Conservation (phyloP, 352 stramenopile genomes). For the Elongisporangium prolatum region DNA sequence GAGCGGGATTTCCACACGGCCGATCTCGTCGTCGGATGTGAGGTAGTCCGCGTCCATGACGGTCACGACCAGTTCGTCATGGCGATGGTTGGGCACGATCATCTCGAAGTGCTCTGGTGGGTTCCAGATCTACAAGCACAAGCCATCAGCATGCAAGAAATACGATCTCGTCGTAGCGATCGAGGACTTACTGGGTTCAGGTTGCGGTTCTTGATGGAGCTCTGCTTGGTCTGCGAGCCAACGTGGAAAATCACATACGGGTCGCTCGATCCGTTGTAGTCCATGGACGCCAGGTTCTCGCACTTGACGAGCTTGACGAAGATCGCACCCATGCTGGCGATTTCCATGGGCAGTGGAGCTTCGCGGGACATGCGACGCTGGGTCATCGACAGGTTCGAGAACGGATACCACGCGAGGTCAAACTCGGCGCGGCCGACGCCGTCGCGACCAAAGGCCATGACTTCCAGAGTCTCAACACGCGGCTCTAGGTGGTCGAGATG, state of each 20-base stretch:
- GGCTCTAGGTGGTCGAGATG: constrained; percentile 32
- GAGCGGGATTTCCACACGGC: constrained; percentile 30
- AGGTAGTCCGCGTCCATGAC: constrained; percentile 50
- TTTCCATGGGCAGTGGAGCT: constrained; percentile 20
- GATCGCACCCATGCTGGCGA: constrained; percentile 32
- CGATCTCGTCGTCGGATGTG: constrained; percentile 38
- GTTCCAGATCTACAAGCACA: constrained; percentile 31
- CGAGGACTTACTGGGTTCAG: constrained; percentile 30
- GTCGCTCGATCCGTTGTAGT: constrained; percentile 37
- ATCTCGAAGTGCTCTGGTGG: constrained; percentile 39
- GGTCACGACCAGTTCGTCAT: constrained; percentile 30
- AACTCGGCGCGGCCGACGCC: constrained; percentile 31
- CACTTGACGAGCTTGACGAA: constrained; percentile 40
- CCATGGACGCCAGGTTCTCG: constrained; percentile 31
- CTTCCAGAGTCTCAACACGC: constrained; percentile 21
- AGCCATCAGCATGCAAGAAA: neutral
- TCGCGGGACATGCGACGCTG: neutral
- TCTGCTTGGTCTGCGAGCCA: constrained; percentile 27
- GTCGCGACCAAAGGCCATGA: constrained; percentile 30
- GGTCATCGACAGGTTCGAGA: constrained; percentile 10
- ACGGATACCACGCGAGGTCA: constrained; percentile 38
- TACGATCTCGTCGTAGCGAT: neutral
- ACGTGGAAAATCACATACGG: constrained; percentile 43
- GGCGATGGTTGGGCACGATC: constrained; percentile 29
- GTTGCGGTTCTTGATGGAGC: constrained; percentile 28